Percentiles rank a stretch among this genome's conserved stretches.
Evolutionary conservation across 2,329 filamentous ascomycete genomes (phyloP).

Genomic region (Exserohilum turcica): DNA sequence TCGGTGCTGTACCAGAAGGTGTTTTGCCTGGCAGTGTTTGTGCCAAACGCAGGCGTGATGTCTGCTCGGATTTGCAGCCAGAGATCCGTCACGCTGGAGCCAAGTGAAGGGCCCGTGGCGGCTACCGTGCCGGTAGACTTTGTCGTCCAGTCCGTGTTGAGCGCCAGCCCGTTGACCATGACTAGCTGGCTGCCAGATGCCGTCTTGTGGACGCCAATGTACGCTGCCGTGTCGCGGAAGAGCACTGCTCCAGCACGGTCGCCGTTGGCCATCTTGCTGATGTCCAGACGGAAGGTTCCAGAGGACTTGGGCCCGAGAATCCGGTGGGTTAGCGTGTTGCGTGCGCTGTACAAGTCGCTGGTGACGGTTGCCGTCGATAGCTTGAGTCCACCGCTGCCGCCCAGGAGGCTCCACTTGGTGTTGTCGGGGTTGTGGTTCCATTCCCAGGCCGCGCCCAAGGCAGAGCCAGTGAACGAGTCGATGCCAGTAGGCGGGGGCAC

Average conservation of each 20-base stretch:
- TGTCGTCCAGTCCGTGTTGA: conserved; percentile 46
- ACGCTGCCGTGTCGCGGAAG: conserved; percentile 60
- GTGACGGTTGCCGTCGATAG: conserved; percentile 60
- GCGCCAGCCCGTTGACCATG: conserved; percentile 47
- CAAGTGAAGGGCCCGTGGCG: conserved; percentile 26
- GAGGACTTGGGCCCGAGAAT: conserved; percentile 49
- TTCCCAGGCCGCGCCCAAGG: conserved; percentile 58
- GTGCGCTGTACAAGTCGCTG: conserved; percentile 53
- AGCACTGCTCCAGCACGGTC: conserved; percentile 59
- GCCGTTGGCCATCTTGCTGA: conserved; percentile 56
- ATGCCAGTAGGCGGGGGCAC: conserved; percentile 47
- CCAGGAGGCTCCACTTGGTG: conserved; percentile 52
- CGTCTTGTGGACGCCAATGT: conserved; percentile 57
- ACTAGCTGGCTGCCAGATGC: conserved; percentile 45
- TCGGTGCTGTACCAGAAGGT: conserved; percentile 48
- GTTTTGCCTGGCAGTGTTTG: conserved; percentile 24
- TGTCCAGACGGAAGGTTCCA: conserved; percentile 59
- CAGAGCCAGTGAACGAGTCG: conserved; percentile 54
- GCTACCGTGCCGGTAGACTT: conserved; percentile 38
- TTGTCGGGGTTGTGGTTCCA: conserved; percentile 68
- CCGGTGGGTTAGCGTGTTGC: conserved; percentile 52
- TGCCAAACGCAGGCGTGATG: conserved; percentile 44
- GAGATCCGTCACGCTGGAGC: conserved; percentile 28
- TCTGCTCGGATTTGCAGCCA: conserved; percentile 45
- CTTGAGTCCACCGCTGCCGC: conserved; percentile 49